A percentile compares a stretch with the other conserved stretches of the same genome.
Conservation (phyloP, 257 asterid species). For the Thymus mandschuricus region DNA sequence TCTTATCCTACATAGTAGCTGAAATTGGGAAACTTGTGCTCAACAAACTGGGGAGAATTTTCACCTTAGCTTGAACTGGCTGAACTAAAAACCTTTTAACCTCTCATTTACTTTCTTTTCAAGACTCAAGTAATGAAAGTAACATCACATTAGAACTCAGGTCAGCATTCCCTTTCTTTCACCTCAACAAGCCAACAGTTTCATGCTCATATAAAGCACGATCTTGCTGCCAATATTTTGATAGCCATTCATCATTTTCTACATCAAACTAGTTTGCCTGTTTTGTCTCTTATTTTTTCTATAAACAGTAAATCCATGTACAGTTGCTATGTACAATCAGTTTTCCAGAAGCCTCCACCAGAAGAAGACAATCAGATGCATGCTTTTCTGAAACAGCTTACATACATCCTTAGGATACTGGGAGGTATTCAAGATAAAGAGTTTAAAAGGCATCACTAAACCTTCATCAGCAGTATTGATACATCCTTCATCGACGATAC, state of each 20-base stretch:
- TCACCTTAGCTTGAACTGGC: constrained; percentile 8
- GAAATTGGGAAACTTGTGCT: constrained; percentile 1
- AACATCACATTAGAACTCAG: not conserved
- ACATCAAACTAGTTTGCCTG: constrained; percentile 8
- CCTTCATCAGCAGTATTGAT: constrained; percentile 85
- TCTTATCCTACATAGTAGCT: constrained; percentile 3
- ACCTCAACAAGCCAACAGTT: constrained; percentile 10
- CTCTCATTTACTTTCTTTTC: not conserved
- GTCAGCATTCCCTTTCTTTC: not conserved
- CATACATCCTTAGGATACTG: constrained; percentile 2
- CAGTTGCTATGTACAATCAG: constrained; percentile 15
- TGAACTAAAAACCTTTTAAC: not conserved
- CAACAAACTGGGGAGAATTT: constrained; percentile 3
- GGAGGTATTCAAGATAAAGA: constrained; percentile 14
- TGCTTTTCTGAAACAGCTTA: not conserved
- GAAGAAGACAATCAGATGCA: constrained; percentile 22
- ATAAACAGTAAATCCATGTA: constrained; percentile 16
- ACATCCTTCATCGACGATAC: constrained; percentile 91
- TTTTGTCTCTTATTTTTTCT: constrained; percentile 1
- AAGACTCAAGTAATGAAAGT: not conserved
- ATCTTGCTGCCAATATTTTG: not conserved
- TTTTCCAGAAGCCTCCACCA: constrained; percentile 4
- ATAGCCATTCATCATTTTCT: constrained; percentile 7
- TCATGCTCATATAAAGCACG: not conserved
- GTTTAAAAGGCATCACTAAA: constrained; percentile 33